phyloP scores from a whole-genome alignment of 2,329 filamentous ascomycete genomes.

The Cladosporium sp. region DNA sequence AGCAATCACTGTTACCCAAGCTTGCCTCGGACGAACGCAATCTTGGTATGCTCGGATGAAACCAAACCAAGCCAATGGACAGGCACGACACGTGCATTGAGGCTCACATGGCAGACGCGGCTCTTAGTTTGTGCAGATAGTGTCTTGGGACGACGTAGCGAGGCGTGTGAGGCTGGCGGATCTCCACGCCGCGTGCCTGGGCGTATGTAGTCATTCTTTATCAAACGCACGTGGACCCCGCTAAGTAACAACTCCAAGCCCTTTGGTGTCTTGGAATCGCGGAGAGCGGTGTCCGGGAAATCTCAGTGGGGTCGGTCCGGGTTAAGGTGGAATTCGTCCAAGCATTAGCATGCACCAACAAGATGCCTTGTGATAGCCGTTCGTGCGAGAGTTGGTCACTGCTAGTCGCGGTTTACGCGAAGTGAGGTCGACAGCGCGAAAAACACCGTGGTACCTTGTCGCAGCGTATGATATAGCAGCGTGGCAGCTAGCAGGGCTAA shows the following conservation, averaged over 20 bases:
- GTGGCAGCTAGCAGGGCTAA: neutral
- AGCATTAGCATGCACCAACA: neutral
- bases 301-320: neutral
- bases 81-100: constrained; percentile 4
- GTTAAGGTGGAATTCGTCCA: neutral
- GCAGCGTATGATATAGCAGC: neutral
- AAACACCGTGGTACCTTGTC: neutral
- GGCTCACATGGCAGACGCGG: constrained; percentile 4
- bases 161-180: neutral
- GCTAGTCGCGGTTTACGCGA: neutral
- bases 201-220: neutral
- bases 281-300: neutral
- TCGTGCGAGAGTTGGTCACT: neutral
- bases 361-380: neutral
- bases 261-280: neutral
- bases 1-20: neutral
- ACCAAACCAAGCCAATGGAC: neutral
- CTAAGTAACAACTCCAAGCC: neutral
- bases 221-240: neutral
- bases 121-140: neutral
- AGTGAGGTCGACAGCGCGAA: neutral
- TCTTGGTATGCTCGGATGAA: constrained; percentile 2
- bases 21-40: constrained; percentile 12
- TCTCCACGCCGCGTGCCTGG: constrained; percentile 1
- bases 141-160: constrained; percentile 4